These are phyloP conservation scores for Kodamaea neixiangensis DNA, from an alignment of 805 yeast species.

Conservation along the genomic window DNA sequence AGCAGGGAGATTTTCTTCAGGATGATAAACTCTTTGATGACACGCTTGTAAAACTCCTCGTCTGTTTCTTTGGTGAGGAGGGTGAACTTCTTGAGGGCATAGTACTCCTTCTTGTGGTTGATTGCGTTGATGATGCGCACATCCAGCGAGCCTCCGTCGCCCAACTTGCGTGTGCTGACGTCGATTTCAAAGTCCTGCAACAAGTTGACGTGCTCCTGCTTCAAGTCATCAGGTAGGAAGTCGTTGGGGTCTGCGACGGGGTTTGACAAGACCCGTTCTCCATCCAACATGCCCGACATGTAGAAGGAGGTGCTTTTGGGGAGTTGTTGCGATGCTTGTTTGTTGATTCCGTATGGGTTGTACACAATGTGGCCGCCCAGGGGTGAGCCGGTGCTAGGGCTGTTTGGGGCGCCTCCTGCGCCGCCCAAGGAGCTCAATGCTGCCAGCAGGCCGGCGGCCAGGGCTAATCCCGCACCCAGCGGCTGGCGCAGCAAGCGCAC, in stretches of 20 bases:
- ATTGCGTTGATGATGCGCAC: slow-evolving; percentile 49
- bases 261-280: slow-evolving; percentile 52
- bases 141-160: slow-evolving; percentile 72
- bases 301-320: slow-evolving; percentile 27
- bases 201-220: slow-evolving; percentile 50
- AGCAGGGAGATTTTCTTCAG: slow-evolving; percentile 55
- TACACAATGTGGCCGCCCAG: slow-evolving; percentile 41
- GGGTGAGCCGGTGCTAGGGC: slow-evolving; percentile 18
- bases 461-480: not conserved
- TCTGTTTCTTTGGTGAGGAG: slow-evolving; percentile 63
- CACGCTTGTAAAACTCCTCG: slow-evolving; percentile 63
- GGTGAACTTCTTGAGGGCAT: slow-evolving; percentile 67
- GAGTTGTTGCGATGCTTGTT: slow-evolving; percentile 22
- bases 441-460: slow-evolving; percentile 1
- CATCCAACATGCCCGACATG: slow-evolving; percentile 35
- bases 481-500: slow-evolving; percentile 5
- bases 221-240: slow-evolving; percentile 54
- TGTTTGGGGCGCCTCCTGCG: slow-evolving; percentile 9
- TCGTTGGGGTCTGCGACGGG: slow-evolving; percentile 70
- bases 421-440: slow-evolving; percentile 6
- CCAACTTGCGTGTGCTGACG: slow-evolving; percentile 47
- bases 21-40: slow-evolving; percentile 62
- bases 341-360: slow-evolving; percentile 64
- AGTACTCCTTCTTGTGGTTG: slow-evolving; percentile 46
- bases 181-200: slow-evolving; percentile 56